Evolutionary conservation across 768 basidiomycete genomes (phyloP), one percentile per base, ranked within the genome.

Genomic region (Leucosporidium creatinivorum): DNA sequence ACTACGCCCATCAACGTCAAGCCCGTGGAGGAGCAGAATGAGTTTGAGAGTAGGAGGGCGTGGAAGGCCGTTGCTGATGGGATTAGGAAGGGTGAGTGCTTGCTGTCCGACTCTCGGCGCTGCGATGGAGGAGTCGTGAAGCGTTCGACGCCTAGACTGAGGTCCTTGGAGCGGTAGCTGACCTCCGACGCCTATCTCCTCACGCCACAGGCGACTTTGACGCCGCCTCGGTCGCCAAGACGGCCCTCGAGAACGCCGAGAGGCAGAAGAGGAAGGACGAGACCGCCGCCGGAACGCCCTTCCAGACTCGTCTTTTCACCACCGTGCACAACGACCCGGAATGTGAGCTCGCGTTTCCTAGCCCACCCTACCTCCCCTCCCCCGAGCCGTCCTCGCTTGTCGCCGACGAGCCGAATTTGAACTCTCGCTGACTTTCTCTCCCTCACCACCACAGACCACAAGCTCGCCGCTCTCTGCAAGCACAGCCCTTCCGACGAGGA

Each of bases 181-280:
- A 54, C n/a, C 15, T 21, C 3, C 23, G 26, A 15, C 17, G 10
- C 8, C 52, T 19, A 18, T 12, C 12, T 12, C 33, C 6, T 12
- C 33, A 12, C 39, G 10, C 39, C 15, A 44, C 15, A 28, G 89
- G 90, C 19, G 91, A 97, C 75, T 98, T 92, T 76, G 94, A 99
- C 61, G 79, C 82, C n/a, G 94, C 94, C 5, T 87, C 87, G 67
- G 81, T 79, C 72, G 94, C 93, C 77, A 97, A 99, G 85, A 83
- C 82, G 57, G 83, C 86, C 78, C 92, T 98, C 57, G 94, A 98
- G 92, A 96, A 94, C 72, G 89, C 93, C 44, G 92, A 96, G 80
- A 83, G 94, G 65, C 91, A 94, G 79, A 83, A 84, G 78, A 82
- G 94, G 69, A 87, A 85, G 74, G 89, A 93, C 69, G 94, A 98